These are phyloP conservation scores for Trichosphaerium sp. DNA, from an alignment of 78 protist genomes.

Conservation along the genomic window DNA sequence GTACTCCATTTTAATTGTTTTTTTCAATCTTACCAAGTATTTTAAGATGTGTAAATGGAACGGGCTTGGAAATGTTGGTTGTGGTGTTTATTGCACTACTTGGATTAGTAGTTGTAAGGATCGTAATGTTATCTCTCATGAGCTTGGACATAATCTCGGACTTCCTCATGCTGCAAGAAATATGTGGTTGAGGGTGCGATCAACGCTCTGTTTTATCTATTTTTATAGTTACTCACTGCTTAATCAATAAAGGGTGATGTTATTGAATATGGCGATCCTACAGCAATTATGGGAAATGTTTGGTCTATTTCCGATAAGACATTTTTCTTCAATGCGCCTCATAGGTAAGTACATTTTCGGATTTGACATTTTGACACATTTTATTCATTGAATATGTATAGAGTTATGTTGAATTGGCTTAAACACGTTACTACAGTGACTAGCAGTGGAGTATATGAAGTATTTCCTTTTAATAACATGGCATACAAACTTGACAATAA, in stretches of 20 bases:
- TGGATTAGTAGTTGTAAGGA: not conserved
- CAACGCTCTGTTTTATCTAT: too few relatives aligned
- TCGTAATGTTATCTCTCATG: not conserved
- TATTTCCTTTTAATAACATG: too few relatives aligned
- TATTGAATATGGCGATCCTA: not conserved
- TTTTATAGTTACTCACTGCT: not conserved
- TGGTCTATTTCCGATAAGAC: not conserved
- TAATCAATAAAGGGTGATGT: not conserved
- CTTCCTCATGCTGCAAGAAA: not conserved
- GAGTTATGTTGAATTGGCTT: too few relatives aligned
- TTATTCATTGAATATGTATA: too few relatives aligned
- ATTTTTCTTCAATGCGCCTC: not conserved
- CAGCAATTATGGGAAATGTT: not conserved
- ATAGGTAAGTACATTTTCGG: too few relatives aligned
- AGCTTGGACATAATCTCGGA: slow-evolving; percentile 4
- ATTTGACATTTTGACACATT: too few relatives aligned
- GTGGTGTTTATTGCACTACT: not conserved
- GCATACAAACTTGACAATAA: too few relatives aligned
- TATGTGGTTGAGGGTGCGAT: not conserved
- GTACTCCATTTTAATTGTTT: not conserved
- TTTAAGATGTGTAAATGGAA: not conserved
- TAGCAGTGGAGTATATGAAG: too few relatives aligned
- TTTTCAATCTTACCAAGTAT: not conserved
- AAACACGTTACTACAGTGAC: too few relatives aligned
- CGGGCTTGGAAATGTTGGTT: not conserved